Percentiles rank a stretch among this genome's conserved stretches.
These are phyloP conservation scores for Peniophora sp. DNA, from an alignment of 1,284 basidiomycete species.

Conservation along the genomic window DNA sequence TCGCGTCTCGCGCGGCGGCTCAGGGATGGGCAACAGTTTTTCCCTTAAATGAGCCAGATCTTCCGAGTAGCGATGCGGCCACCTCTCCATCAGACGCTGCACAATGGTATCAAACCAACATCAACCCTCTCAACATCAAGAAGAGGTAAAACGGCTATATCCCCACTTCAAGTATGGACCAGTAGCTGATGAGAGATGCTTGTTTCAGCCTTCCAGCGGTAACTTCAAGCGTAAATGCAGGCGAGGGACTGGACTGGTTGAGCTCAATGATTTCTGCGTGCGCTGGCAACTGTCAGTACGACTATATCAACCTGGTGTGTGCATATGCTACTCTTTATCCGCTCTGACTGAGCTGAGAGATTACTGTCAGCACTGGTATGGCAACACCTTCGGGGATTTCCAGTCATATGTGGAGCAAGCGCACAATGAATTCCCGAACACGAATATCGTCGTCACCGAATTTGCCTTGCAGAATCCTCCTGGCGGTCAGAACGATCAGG, in stretches of 20 bases:
- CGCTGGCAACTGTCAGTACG: constrained; percentile 13
- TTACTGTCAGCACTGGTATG: background rate
- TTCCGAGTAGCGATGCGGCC: constrained; percentile 1
- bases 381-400: constrained; percentile 3
- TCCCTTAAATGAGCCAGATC: constrained; percentile 10
- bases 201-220: constrained; percentile 10
- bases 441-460: constrained; percentile 3
- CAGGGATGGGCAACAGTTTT: background rate
- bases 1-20: background rate
- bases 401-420: constrained; percentile 5
- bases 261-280: constrained; percentile 13
- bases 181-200: background rate
- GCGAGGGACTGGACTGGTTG: constrained; percentile 16
- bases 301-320: constrained; percentile 16
- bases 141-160: no score
- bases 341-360: background rate
- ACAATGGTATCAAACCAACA: constrained; percentile 9
- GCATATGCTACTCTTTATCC: background rate
- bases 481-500: background rate
- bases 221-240: constrained; percentile 10
- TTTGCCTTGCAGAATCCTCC: background rate
- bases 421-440: constrained; percentile 4
- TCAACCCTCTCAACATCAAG: constrained; percentile 5
- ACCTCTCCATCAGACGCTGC: constrained; percentile 7
- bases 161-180: background rate